A percentile compares a stretch with the other conserved stretches of the same genome.
Conservation (phyloP, 2,329 filamentous ascomycete species). For the Sclerotiophoma versabilis region DNA sequence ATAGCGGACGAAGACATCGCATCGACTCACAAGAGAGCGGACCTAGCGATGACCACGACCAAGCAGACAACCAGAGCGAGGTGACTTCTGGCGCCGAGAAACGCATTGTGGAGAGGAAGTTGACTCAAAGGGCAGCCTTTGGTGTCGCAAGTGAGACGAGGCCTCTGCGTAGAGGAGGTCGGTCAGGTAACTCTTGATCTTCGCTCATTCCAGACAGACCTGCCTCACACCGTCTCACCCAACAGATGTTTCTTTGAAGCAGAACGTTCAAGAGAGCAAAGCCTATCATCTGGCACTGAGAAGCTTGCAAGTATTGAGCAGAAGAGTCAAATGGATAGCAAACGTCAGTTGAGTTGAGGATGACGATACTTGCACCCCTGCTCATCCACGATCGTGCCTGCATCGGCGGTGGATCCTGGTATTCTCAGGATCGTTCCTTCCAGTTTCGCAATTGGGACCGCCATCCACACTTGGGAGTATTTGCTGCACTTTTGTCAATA, state of each 20-base stretch:
- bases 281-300: background rate
- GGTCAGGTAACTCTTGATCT: too few species aligned
- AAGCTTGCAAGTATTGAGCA: background rate
- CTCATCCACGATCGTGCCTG: conserved; percentile 1
- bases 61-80: too few species aligned
- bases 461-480: background rate
- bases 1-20: background rate
- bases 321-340: background rate
- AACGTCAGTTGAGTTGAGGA: conserved; percentile 11
- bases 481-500: background rate
- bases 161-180: background rate
- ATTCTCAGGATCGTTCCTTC: background rate
- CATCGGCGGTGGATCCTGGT: conserved; percentile 6
- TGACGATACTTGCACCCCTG: conserved; percentile 10
- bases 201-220: too few species aligned
- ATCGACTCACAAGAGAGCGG: background rate
- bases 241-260: too few species aligned
- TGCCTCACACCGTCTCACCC: too few species aligned
- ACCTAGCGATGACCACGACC: background rate
- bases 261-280: too few species aligned
- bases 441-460: background rate
- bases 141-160: background rate
- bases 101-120: background rate
- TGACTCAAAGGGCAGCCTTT: background rate
- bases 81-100: background rate